Percentiles rank a stretch among this genome's conserved stretches.
These are phyloP conservation scores for Globisporangium apiculatum DNA, from an alignment of 352 stramenopile species.

Conservation along the genomic window DNA sequence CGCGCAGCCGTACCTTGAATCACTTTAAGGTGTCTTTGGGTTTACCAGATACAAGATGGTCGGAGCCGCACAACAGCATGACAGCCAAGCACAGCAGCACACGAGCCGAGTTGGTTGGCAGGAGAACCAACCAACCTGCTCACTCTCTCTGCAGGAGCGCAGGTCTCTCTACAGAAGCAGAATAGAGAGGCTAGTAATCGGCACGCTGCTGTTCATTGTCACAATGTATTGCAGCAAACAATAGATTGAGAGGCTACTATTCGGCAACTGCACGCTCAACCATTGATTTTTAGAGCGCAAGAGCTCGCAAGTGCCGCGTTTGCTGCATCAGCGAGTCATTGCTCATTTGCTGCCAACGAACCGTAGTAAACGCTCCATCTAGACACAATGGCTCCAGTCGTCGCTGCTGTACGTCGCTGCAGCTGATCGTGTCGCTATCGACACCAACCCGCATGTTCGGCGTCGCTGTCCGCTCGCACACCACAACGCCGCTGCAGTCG, in stretches of 20 bases:
- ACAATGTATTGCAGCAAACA: background rate
- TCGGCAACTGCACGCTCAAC: background rate
- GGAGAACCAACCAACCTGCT: conserved; percentile 38
- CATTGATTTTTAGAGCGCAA: background rate
- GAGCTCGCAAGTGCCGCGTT: background rate
- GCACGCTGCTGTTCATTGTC: background rate
- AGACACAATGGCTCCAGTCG: conserved; percentile 42
- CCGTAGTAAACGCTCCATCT: conserved; percentile 20
- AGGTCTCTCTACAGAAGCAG: conserved; percentile 14
- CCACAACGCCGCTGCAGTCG: background rate
- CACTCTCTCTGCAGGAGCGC: conserved; percentile 37
- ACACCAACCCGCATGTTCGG: no score
- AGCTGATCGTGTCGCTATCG: background rate
- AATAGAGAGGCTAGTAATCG: background rate
- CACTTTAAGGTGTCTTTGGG: conserved; percentile 88
- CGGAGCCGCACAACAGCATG: conserved; percentile 4
- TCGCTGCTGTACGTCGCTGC: conserved; percentile 14
- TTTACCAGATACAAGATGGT: conserved; percentile 89
- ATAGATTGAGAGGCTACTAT: background rate
- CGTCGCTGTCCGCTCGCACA: background rate
- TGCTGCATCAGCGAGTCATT: conserved; percentile 2
- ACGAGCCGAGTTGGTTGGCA: background rate
- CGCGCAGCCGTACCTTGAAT: conserved; percentile 72
- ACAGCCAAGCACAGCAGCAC: background rate
- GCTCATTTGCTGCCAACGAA: conserved; percentile 22